Percentiles rank a stretch among this genome's conserved stretches.
phyloP scores from a whole-genome alignment of 2,329 filamentous ascomycete genomes.

The Pseudopyrenochaeta lycopersici region DNA sequence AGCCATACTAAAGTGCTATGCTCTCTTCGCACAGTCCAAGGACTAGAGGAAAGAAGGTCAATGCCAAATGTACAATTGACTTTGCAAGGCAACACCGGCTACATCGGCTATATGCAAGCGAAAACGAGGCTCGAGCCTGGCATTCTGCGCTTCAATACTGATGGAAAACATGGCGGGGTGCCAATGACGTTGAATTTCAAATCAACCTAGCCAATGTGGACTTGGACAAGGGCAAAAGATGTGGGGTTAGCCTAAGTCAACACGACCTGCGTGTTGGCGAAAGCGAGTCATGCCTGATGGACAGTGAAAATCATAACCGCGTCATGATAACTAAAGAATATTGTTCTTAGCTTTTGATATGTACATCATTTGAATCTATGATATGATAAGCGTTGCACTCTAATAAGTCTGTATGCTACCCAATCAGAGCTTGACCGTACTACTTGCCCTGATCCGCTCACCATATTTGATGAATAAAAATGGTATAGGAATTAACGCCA shows the following conservation, averaged over 20 bases:
- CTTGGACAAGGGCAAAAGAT: background rate
- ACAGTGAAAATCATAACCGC: background rate
- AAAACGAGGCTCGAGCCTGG: no score
- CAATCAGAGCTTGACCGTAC: conserved; percentile 37
- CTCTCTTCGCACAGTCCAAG: no score
- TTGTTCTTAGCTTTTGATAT: no score
- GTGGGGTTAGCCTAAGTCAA: conserved; percentile 1
- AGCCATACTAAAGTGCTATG: background rate
- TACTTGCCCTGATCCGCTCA: conserved; percentile 37
- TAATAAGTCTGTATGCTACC: no score
- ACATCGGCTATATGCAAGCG: background rate
- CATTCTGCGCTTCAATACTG: background rate
- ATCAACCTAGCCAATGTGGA: background rate
- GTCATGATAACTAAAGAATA: background rate
- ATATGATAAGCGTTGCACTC: no score
- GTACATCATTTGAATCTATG: no score
- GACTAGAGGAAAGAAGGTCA: no score
- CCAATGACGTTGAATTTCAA: conserved; percentile 7
- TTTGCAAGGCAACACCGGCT: no score
- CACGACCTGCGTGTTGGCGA: conserved; percentile 11
- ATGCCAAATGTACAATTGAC: no score
- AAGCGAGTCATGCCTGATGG: conserved; percentile 9
- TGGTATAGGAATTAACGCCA: conserved; percentile 43
- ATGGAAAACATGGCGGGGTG: background rate
- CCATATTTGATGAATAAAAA: conserved; percentile 49